A percentile compares a stretch with the other conserved stretches of the same genome.
Evolutionary conservation across 192 early-diverging fungal species (phyloP).

Genomic region (Backusella luteola): DNA sequence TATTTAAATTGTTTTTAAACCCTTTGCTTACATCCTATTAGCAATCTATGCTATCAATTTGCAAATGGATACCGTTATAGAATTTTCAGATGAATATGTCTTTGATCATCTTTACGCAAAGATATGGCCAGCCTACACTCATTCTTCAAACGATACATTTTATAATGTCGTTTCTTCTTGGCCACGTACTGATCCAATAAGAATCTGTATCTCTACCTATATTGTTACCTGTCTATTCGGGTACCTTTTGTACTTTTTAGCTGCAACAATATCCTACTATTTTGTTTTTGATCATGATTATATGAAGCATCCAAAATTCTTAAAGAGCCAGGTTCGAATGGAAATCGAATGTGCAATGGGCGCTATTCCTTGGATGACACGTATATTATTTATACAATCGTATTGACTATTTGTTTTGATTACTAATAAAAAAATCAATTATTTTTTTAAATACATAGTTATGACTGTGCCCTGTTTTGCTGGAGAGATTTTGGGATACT

Average conservation of each 20-base stretch:
- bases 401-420: neutral
- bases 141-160: conserved; percentile 39
- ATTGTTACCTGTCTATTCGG: conserved; percentile 76
- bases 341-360: conserved; percentile 80
- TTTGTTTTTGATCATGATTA: conserved; percentile 85
- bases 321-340: conserved; percentile 83
- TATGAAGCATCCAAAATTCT: conserved; percentile 89
- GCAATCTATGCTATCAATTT: neutral
- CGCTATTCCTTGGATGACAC: conserved; percentile 78
- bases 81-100: conserved; percentile 59
- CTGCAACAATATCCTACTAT: conserved; percentile 76
- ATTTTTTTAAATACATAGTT: conserved; percentile 21
- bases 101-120: conserved; percentile 61
- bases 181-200: conserved; percentile 48
- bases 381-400: neutral
- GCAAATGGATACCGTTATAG: conserved; percentile 66
- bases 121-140: conserved; percentile 15
- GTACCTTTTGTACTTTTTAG: conserved; percentile 76
- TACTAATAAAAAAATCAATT: neutral
- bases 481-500: conserved; percentile 87
- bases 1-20: neutral
- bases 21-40: neutral
- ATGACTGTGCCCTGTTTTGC: conserved; percentile 91
- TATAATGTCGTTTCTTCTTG: conserved; percentile 37
- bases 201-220: conserved; percentile 27